phyloP scores from a whole-genome alignment of 805 yeast species.

The Zygosaccharomyces bisporus region DNA sequence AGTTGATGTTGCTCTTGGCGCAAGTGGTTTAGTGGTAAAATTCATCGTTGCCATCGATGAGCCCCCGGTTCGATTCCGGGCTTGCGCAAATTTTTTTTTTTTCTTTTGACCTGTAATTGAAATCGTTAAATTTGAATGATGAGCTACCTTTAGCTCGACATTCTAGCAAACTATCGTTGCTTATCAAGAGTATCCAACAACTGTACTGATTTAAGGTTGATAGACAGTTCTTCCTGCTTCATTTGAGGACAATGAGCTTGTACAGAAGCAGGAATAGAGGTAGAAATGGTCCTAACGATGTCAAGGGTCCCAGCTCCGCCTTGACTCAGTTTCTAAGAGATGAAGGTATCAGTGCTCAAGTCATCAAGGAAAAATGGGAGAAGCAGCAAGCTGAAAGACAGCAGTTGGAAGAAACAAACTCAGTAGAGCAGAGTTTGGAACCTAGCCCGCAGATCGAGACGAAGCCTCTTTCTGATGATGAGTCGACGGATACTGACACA shows the following conservation, averaged over 20 bases:
- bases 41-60: conserved; percentile 30
- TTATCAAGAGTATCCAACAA: too few relatives aligned
- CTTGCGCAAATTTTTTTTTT: conserved; percentile 21
- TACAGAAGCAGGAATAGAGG: conserved; percentile 29
- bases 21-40: conserved; percentile 31
- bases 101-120: not conserved
- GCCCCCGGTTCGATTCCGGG: conserved; percentile 33
- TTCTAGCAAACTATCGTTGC: too few relatives aligned
- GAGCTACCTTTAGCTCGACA: too few relatives aligned
- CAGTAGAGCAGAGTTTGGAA: not conserved
- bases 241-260: conserved; percentile 15
- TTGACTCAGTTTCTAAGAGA: conserved; percentile 81
- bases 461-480: conserved; percentile 6
- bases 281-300: conserved; percentile 22
- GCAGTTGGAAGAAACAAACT: conserved; percentile 10
- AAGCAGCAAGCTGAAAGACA: conserved; percentile 29
- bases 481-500: conserved; percentile 17
- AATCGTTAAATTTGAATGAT: too few relatives aligned
- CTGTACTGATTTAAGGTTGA: too few relatives aligned
- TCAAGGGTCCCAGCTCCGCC: conserved; percentile 72
- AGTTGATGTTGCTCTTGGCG: too few relatives aligned
- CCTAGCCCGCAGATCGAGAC: conserved; percentile 1
- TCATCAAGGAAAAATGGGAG: conserved; percentile 52
- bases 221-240: not conserved
- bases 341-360: conserved; percentile 84